These are phyloP conservation scores for Margaritispora aquatica DNA, from an alignment of 495 filamentous ascomycete genomes.

Conservation along the genomic window DNA sequence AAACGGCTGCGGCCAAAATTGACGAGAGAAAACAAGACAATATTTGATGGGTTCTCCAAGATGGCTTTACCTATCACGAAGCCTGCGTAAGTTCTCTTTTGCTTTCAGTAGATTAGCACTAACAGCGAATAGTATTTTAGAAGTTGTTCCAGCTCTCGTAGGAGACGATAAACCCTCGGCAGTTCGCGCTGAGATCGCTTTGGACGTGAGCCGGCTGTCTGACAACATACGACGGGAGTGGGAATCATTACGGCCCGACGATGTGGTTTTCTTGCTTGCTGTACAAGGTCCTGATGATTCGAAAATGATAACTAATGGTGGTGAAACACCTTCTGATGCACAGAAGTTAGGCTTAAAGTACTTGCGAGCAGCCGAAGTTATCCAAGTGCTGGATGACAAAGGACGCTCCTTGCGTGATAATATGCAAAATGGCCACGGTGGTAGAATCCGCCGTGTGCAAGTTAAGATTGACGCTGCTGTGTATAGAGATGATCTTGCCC, in stretches of 20 bases:
- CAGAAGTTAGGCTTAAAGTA: slow-evolving; percentile 59
- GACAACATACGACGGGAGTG: slow-evolving; percentile 77
- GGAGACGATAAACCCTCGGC: slow-evolving; percentile 79
- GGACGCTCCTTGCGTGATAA: slow-evolving; percentile 66
- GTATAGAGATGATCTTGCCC: slow-evolving; percentile 74
- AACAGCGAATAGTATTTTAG: slow-evolving; percentile 52
- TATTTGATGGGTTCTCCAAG: slow-evolving; percentile 79
- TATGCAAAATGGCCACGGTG: slow-evolving; percentile 46
- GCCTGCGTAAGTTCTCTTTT: slow-evolving; percentile 46
- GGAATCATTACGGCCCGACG: slow-evolving; percentile 83
- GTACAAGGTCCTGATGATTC: slow-evolving; percentile 51
- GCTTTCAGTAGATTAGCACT: slow-evolving; percentile 4
- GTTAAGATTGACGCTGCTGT: slow-evolving; percentile 73
- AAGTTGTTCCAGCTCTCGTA: slow-evolving; percentile 77
- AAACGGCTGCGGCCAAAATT: slow-evolving; percentile 71
- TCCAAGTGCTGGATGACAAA: slow-evolving; percentile 84
- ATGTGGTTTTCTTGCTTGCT: slow-evolving; percentile 82
- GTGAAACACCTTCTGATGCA: slow-evolving; percentile 40
- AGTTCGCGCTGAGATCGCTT: slow-evolving; percentile 80
- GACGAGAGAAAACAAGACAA: slow-evolving; percentile 53
- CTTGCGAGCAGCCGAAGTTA: slow-evolving; percentile 78
- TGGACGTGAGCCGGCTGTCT: slow-evolving; percentile 74
- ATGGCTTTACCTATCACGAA: slow-evolving; percentile 87
- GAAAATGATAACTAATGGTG: slow-evolving; percentile 48
- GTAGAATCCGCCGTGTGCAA: slow-evolving; percentile 61